Evolutionary conservation across 2,329 filamentous ascomycete genomes (phyloP), one percentile per base, ranked within the genome.

Genomic region (Penicillium sclerotiorum): DNA sequence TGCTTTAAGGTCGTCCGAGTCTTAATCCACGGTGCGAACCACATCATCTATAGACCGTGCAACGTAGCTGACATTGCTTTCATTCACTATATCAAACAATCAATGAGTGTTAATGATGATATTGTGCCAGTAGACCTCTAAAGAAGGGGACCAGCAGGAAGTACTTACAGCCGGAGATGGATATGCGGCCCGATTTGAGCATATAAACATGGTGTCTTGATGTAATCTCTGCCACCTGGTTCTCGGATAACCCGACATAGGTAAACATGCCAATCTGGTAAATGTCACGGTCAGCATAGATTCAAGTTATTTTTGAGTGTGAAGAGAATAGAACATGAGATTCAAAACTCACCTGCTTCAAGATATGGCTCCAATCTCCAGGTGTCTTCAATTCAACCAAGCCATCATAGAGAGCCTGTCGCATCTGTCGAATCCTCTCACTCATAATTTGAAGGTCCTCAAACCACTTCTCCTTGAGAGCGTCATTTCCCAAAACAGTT

Each of bases 251-350:
- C 7, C 53, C 58, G 9, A 56, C 52, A 17, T 59, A 61, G 3
- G 53, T 55, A 18, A 59, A 61, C 55, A 59, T 61, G 8, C 58
- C 58, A 33, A 58, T 58, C 53, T 61, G 35, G 8, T 3, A 18
- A 20, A n/a, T n/a, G n/a, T n/a, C n/a, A n/a, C n/a, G n/a, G 5
- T 41, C 9, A 39, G n/a, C 25, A 13, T 27, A 40, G 23, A 18
- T 33, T 9, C n/a, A n/a, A n/a, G n/a, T n/a, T n/a, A n/a, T n/a
- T n/a, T n/a, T n/a, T n/a, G n/a, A n/a, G n/a, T n/a, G n/a, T n/a
- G n/a, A 11, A 15, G 3, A 38, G 21, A 11, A n/a, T 3, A 21
- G 11, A 13, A 39, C 12, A 28, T 28, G 25, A n/a, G n/a, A n/a
- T n/a, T 8, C 32, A 8, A 22, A 50, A 40, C 47, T 32, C 1